Evolutionary conservation across 768 basidiomycete species (phyloP), one percentile per base, ranked within the genome.

Genomic region (Serendipita sp.): DNA sequence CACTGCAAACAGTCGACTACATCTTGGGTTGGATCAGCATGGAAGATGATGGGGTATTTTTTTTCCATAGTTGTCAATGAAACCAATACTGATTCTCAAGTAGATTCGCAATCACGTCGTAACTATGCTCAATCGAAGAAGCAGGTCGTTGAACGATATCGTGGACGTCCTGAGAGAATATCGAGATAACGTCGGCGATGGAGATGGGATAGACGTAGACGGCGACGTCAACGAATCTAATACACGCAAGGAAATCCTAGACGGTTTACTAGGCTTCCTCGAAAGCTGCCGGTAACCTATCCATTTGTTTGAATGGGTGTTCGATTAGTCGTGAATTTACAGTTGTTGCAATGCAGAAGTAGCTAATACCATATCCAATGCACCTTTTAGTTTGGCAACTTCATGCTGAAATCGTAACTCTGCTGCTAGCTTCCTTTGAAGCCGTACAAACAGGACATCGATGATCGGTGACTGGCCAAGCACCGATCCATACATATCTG

Each of bases 21-120:
- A 88, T 97, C 64, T 73, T 97, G 42, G 92, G 88, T 3, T 99
- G 96, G 96, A 73, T 97, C 28, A 80, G 83, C 62, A 94, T 97
- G 93, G 96, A 99, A 74, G 95, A 98, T 68, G 95, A 98, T 68
- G 96, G 95, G 41, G 96, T 96, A 75, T 62, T 88, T 73, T 3
- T 0, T 64, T 14, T 65, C 42, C 44, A 22, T 33, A 17, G 63
- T 34, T 41, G 26, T 34, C 53, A 42, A 63, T 43, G 45, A 41
- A 48, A 53, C 38, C 24, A 64, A 63, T 34, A 38, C 45, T 48
- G 9, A 48, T 13, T n/a, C 42, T 30, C 22, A 31, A 16, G 34
- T 68, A 98, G 95, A 83, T 93, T 60, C 85, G 83, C 53, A 74
- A 75, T 11, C 95, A 98, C 72, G 76, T 84, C 4, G 71, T 78